These are phyloP conservation scores for Alternaria brassicicola DNA, from an alignment of 2,329 filamentous ascomycete species.

Conservation along the genomic window DNA sequence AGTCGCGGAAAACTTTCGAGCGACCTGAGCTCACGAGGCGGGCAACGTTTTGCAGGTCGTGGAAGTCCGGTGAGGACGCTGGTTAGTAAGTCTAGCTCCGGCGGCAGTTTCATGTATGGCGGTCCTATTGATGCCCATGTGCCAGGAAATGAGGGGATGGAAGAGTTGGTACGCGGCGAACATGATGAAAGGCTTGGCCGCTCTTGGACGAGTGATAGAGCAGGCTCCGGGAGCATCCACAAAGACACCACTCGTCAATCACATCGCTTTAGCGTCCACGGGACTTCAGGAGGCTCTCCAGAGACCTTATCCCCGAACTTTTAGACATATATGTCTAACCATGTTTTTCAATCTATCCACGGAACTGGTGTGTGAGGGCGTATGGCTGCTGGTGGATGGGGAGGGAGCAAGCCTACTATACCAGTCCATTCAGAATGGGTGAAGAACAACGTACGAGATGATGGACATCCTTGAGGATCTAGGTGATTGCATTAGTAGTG, in stretches of 20 bases:
- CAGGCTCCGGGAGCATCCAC: neutral
- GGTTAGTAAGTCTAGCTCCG: neutral
- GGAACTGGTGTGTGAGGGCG: neutral
- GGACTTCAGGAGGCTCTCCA: neutral
- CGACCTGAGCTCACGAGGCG: neutral
- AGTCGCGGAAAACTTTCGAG: neutral
- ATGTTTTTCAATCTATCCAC: neutral
- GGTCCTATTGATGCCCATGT: neutral
- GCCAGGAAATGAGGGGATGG: neutral
- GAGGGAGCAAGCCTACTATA: neutral
- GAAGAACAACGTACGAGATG: neutral
- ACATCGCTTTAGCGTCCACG: neutral
- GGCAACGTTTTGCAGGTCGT: neutral
- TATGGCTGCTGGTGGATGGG: neutral
- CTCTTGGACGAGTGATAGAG: neutral
- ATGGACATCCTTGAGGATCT: neutral
- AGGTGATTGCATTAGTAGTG: neutral
- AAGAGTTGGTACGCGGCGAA: neutral
- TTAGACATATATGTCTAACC: neutral
- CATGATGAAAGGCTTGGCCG: neutral
- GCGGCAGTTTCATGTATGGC: neutral
- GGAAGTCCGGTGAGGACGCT: neutral
- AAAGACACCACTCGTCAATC: neutral
- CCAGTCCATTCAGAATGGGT: neutral
- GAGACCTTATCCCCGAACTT: neutral